A percentile compares a stretch with the other conserved stretches of the same genome.
phyloP scores from a whole-genome alignment of 1,139 yeast genomes.

The Debaryomycetaceae sp. region DNA sequence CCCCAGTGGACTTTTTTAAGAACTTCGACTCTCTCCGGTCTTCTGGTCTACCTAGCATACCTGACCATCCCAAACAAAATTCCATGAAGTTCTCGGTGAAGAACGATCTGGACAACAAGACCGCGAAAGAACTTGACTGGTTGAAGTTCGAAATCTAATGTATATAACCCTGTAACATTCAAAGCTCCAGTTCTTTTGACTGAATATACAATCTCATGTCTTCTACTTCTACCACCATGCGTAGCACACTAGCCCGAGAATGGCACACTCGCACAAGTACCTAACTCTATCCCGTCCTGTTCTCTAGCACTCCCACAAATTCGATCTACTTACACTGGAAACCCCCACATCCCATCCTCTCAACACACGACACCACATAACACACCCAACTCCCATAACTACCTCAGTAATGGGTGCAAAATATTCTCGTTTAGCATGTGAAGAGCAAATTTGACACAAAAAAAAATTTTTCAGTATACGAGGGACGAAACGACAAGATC shows the following conservation, averaged over 20 bases:
- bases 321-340: too few relatives aligned
- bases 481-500: too few relatives aligned
- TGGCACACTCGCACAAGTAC: too few relatives aligned
- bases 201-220: neutral
- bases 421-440: neutral
- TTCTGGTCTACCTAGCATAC: neutral
- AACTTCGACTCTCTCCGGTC: constrained; percentile 9
- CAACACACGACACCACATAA: neutral
- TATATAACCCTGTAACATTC: neutral
- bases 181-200: neutral
- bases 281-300: too few relatives aligned
- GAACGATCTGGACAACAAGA: constrained; percentile 1
- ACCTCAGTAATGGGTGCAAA: neutral
- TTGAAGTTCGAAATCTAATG: constrained; percentile 40
- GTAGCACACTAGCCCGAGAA: too few relatives aligned
- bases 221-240: too few relatives aligned
- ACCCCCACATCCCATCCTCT: neutral
- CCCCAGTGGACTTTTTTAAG: constrained; percentile 21
- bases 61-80: constrained; percentile 12
- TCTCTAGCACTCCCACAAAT: too few relatives aligned
- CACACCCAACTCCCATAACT: neutral
- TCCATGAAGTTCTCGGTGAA: constrained; percentile 27
- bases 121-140: constrained; percentile 41
- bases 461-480: constrained; percentile 3
- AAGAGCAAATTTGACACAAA: neutral